A percentile compares a stretch with the other conserved stretches of the same genome.
Conservation (phyloP, 2,329 filamentous ascomycete species). For the Colletotrichum falcatum region DNA sequence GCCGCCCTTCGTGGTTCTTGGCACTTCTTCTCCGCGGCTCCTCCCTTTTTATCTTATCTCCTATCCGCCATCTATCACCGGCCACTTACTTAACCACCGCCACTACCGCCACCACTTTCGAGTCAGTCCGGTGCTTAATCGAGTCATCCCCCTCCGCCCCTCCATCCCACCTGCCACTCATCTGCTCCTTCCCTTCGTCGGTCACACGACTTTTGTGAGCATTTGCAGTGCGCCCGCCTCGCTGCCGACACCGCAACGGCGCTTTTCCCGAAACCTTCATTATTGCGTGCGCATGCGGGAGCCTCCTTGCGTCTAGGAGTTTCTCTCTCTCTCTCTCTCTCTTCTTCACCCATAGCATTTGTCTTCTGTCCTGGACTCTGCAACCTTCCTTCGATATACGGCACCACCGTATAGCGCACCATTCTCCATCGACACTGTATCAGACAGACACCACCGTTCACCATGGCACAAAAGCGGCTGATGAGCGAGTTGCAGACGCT, state of each 20-base stretch:
- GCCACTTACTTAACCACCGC: background rate
- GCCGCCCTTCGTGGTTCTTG: background rate
- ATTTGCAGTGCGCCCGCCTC: background rate
- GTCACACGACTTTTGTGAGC: conserved; percentile 32
- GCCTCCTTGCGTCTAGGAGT: background rate
- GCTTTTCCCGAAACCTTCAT: background rate
- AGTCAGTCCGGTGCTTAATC: conserved; percentile 33
- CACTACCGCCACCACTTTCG: conserved; percentile 5
- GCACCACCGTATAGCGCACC: background rate
- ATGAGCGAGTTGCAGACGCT: conserved; percentile 90
- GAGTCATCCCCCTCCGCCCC: conserved; percentile 37
- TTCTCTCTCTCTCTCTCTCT: background rate
- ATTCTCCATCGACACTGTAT: background rate
- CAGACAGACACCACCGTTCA: conserved; percentile 30
- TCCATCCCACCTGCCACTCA: conserved; percentile 22
- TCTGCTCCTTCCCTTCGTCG: conserved; percentile 2
- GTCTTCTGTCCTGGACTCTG: background rate
- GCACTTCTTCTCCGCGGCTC: background rate
- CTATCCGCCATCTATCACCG: conserved; percentile 1
- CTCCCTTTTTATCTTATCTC: conserved; percentile 35
- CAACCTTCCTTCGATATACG: background rate
- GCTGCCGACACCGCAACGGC: conserved; percentile 1
- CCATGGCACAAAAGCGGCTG: conserved; percentile 76
- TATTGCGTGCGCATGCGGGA: background rate
- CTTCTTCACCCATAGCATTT: background rate